Evolutionary conservation across 2,329 filamentous ascomycete species (phyloP), one percentile per base, ranked within the genome.

Genomic region (Stagonosporopsis tanaceti): DNA sequence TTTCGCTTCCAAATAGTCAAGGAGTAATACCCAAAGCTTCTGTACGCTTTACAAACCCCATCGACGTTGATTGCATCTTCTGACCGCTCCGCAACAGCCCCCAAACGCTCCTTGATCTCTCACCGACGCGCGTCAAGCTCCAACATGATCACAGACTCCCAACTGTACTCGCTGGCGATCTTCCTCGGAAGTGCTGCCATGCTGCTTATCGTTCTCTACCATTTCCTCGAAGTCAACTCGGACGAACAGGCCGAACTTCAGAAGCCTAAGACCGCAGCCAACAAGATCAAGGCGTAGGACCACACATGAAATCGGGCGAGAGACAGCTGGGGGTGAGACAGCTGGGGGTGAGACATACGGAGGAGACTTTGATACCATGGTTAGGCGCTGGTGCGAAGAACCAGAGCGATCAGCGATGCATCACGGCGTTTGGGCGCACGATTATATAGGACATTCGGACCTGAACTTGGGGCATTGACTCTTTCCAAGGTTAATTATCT

Each of bases 211-310:
- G 88, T 99, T 28, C 80, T 96, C 27, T 98, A 99, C 80, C 93
- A 98, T 78, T 98, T 96, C 80, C 88, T 99, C 70, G 94, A 98
- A 77, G 86, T 97, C 81, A 98, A 99, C 74, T 87, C 92, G n/a
- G 82, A 84, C 64, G 84, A 89, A 57, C 69, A 76, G 50, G 65
- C 65, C 25, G 55, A 64, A 20, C 61, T 63, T 17, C 63, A 70
- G 57, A 73, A 75, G 56, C 61, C 67, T 25, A 73, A 69, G 52
- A 57, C 52, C 30, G 64, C 63, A 35, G 59, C 63, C 25, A 68
- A 59, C 39, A 77, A 76, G 59, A 65, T 61, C 7, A 76, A 71
- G 66, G 54, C 48, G 24, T 57, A 51, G 40, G 47, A 39, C 8
- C 15, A 20, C 14, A 55, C 53, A 44, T 59, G 39, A 59, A 52